Base-by-base conservation (phyloP, 2,329 filamentous ascomycete genomes). In the Coleophoma eucalyptorum region DNA sequence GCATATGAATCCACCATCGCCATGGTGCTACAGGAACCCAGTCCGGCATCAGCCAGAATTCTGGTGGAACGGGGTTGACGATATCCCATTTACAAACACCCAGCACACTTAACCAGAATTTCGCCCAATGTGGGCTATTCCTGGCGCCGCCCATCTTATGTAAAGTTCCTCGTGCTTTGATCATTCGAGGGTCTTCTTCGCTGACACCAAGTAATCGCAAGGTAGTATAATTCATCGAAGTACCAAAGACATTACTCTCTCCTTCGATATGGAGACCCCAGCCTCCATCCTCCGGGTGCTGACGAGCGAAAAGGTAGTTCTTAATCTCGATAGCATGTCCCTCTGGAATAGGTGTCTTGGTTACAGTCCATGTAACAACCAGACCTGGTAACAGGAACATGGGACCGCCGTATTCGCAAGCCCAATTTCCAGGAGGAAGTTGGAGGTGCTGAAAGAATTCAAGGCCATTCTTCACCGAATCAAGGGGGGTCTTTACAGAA, bases 1-100 rank as follows among this genome's bases (percentile, higher is more conserved):
- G 90, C 69, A 97, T 97, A 62, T 99, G 94, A 62, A 97, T 89
- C 93, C 92, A 97, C 92, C 93, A 97, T 58, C 90, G 78, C 90
- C 91, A 96, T 0, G 93, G 93, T 5, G 90, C 84, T 63, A 96
- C 79, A 1, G 92, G 92, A 3, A 90, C 79, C 90, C 90, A 96
- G 67, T 96, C 89, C 0, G 92, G 92, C 3, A 97, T 72, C 38
- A 96, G 76, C 94, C 94, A 99, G 42, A 97, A 69, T 72, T 99
- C 94, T 0, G 94, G 89, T 1, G 94, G 94, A 2, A 94, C 84
- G 1, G 94, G 94, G 62, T 97, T 99, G 59, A 97, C 92, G 52
- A 94, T 84, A 50, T 96, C 90, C 91, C 93, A 99, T 26, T 86
- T 75, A 65, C 84, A 84, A 4, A 97, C 80, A 15, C 91, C 91